Evolutionary conservation across 2,329 filamentous ascomycete genomes (phyloP).

Genomic region (Rhynchosporium agropyri): DNA sequence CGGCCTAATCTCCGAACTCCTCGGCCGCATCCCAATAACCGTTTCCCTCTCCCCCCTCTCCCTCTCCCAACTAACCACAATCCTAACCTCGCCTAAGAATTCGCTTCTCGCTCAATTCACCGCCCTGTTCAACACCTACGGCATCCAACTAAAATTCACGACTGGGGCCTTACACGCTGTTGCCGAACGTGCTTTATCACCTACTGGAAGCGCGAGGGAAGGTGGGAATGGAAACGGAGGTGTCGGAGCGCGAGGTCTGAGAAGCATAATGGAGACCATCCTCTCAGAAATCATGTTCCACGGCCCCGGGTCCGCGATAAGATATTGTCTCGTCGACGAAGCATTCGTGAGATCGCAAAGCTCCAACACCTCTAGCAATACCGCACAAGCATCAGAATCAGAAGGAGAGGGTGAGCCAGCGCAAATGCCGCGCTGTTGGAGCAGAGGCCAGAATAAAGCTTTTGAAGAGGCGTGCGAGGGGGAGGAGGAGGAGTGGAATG

Average conservation of each 20-base stretch:
- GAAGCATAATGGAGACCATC: slow-evolving; percentile 80
- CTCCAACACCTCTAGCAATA: neutral
- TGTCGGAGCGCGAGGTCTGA: slow-evolving; percentile 78
- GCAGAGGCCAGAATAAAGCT: slow-evolving; percentile 70
- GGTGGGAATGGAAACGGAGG: slow-evolving; percentile 53
- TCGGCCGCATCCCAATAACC: slow-evolving; percentile 91
- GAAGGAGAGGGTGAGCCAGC: slow-evolving; percentile 57
- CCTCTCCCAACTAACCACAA: slow-evolving; percentile 71
- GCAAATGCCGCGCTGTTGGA: slow-evolving; percentile 55
- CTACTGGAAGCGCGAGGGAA: neutral
- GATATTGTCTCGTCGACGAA: slow-evolving; percentile 75
- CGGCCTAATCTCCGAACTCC: slow-evolving; percentile 92
- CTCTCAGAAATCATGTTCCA: slow-evolving; percentile 82
- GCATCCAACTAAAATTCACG: slow-evolving; percentile 79
- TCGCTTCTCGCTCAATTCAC: slow-evolving; percentile 87
- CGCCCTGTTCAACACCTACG: slow-evolving; percentile 77
- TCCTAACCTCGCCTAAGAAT: slow-evolving; percentile 91
- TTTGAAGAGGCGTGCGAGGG: slow-evolving; percentile 69
- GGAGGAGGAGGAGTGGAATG: slow-evolving; percentile 52
- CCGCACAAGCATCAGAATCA: slow-evolving; percentile 45
- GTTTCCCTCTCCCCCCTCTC: slow-evolving; percentile 80
- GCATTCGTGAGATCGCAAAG: slow-evolving; percentile 38
- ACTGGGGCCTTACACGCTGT: slow-evolving; percentile 78
- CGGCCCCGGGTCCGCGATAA: slow-evolving; percentile 62
- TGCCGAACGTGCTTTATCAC: slow-evolving; percentile 53